These are phyloP conservation scores for Trichosporon sp. DNA, from an alignment of 1,284 basidiomycete species.

Conservation along the genomic window DNA sequence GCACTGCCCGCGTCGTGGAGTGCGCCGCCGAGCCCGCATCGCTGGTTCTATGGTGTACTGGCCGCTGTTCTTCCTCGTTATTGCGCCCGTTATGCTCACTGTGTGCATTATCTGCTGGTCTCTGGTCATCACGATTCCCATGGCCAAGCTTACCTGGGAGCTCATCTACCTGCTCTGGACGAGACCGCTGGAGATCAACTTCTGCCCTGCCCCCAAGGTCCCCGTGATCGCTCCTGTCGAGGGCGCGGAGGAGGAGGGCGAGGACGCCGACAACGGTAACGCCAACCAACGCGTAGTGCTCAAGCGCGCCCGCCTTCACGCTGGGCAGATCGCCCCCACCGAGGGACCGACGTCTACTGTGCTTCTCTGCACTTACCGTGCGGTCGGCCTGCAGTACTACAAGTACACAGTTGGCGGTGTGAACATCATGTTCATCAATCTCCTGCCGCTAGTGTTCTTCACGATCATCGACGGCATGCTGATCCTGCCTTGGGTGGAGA, in stretches of 20 bases:
- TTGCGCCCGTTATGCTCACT: slow-evolving; percentile 81
- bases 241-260: slow-evolving; percentile 4
- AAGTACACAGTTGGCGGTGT: slow-evolving; percentile 99
- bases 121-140: slow-evolving; percentile 88
- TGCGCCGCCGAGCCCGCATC: slow-evolving; percentile 44
- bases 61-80: slow-evolving; percentile 64
- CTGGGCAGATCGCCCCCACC: slow-evolving; percentile 67
- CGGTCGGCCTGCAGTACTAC: slow-evolving; percentile 88
- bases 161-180: slow-evolving; percentile 76
- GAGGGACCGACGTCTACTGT: slow-evolving; percentile 74
- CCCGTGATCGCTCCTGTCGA: slow-evolving; percentile 19
- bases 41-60: slow-evolving; percentile 66
- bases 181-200: slow-evolving; percentile 80
- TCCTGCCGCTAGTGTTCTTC: slow-evolving; percentile 88
- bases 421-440: slow-evolving; percentile 97
- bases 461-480: slow-evolving; percentile 90
- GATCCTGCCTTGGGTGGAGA: slow-evolving; percentile 66
- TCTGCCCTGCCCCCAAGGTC: slow-evolving; percentile 57
- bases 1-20: slow-evolving; percentile 17
- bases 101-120: slow-evolving; percentile 89
- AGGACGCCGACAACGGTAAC: neutral
- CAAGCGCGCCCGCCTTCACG: slow-evolving; percentile 56
- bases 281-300: slow-evolving; percentile 29
- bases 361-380: slow-evolving; percentile 89
- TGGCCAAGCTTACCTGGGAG: slow-evolving; percentile 95